Base-by-base conservation (phyloP, 75 land plant genomes). In the Picea glauca region DNA sequence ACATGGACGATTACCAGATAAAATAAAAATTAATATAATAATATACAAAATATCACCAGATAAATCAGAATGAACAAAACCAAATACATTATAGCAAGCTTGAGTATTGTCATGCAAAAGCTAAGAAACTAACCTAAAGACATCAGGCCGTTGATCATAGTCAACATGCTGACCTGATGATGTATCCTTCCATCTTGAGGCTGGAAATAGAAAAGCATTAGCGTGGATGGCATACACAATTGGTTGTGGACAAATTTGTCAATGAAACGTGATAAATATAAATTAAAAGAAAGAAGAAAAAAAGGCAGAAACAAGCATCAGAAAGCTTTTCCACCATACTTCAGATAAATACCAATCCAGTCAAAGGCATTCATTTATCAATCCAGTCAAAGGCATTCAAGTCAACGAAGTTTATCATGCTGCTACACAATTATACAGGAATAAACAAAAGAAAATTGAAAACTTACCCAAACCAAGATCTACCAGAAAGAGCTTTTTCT, bases 91-190 rank as follows among this genome's bases (percentile, higher is more conserved):
- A 38, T 43, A 40, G 23, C 7, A 43, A 70, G 21, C 68, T 65
- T 65, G 15, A 70, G n/a, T n/a, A 70, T 6, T 70, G 21, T 20
- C 50, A 43, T 43, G 18, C 31, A 43, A 20, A 70, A 78, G 15
- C 56, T 50, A 50, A 50, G 6, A 7, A 9, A 58, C 72, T 58
- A 74, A 92, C 99, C 99, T 90, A 77, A 96, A 96, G 20, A 96
- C 86, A 78, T 96, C 99, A 30, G 99, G 99, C 84, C 98, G 90
- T 75, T 95, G 98, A 74, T 95, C 98, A 88, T 95, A 95, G 11
- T 93, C 98, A 12, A 95, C 98, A 93, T 95, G 98, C 60, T 80
- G 87, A 43, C 94, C 98, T 62, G 93, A 90, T 75, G 89, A 79
- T 32, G 85, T 80, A 77, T 96, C 98, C 84, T 88, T 92, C 99